Evolutionary conservation across 2,329 filamentous ascomycete genomes (phyloP), one percentile per base, ranked within the genome.

Genomic region (Zarea fungicola): DNA sequence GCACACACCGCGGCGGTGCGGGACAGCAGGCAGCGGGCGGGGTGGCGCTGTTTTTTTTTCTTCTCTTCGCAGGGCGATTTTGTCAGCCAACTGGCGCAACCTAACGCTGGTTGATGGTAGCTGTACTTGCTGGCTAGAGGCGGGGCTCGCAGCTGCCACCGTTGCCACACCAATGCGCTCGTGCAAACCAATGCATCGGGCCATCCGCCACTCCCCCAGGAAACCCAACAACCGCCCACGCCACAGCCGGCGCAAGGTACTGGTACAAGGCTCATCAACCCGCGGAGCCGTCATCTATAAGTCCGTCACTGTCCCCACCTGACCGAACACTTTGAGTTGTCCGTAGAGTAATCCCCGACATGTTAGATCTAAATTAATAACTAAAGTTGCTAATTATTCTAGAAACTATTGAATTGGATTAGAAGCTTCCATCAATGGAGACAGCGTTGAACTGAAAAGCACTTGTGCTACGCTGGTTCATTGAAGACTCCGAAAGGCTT

Each of bases 141-240:
- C 31, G 46, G 39, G 46, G 39, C 39, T 37, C 5, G 8, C n/a
- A 14, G 28, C 31, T 29, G 42, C 42, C 42, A 28, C 34, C 45
- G 45, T 47, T 48, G 49, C 43, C 45, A 43, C 43, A 51, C 29
- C 40, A 48, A 47, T 46, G 16, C 13, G 23, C 14, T 13, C n/a
- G n/a, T n/a, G n/a, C n/a, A n/a, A n/a, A n/a, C n/a, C n/a, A n/a
- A n/a, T n/a, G n/a, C n/a, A n/a, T n/a, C n/a, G n/a, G n/a, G n/a
- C n/a, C 23, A 5, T 8, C 11, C 16, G 48, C 34, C 42, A 43
- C 26, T 35, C 41, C 35, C 23, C 9, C n/a, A n/a, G 19, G 9
- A 28, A 25, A 23, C 19, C 43, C 34, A 46, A 32, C 26, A n/a
- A 32, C n/a, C 5, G 13, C 13, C 21, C 10, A 25, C 35, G 44